Conservation (phyloP, 257 asterid genomes). For the Jacaranda mimosifolia region DNA sequence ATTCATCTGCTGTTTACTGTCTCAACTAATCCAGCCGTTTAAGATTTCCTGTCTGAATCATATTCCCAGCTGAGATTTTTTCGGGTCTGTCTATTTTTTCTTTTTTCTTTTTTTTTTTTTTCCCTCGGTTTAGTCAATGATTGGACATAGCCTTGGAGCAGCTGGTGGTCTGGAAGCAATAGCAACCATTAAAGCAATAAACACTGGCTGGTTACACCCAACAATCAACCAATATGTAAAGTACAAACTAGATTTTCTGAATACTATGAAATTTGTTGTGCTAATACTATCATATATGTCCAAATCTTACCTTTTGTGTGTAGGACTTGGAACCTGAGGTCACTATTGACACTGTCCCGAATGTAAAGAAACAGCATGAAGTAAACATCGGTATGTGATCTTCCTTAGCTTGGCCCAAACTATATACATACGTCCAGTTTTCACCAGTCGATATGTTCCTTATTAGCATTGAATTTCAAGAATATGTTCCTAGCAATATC, state of each 20-base stretch:
- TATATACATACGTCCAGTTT: too few species aligned
- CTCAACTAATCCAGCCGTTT: neutral
- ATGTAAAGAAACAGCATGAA: slow-evolving; percentile 66
- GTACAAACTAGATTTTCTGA: neutral
- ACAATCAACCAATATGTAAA: slow-evolving; percentile 42
- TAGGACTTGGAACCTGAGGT: slow-evolving; percentile 47
- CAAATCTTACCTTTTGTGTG: neutral
- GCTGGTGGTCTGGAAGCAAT: slow-evolving; percentile 47
- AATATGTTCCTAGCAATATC: too few species aligned
- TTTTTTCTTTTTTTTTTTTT: too few species aligned
- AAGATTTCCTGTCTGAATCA: too few species aligned
- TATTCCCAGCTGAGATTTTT: too few species aligned
- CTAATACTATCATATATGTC: neutral
- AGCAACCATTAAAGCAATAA: slow-evolving; percentile 42
- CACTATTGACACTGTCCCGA: slow-evolving; percentile 58
- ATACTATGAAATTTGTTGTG: too few species aligned
- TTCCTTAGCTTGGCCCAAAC: neutral
- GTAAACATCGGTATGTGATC: slow-evolving; percentile 60
- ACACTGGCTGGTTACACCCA: slow-evolving; percentile 45
- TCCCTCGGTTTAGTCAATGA: slow-evolving; percentile 32
- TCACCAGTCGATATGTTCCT: too few species aligned
- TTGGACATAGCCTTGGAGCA: slow-evolving; percentile 37
- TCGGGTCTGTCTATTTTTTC: too few species aligned
- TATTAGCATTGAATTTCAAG: too few species aligned
- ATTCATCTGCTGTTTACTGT: too few species aligned